Conservation (phyloP, 768 basidiomycete species). For the Russula abietina region DNA sequence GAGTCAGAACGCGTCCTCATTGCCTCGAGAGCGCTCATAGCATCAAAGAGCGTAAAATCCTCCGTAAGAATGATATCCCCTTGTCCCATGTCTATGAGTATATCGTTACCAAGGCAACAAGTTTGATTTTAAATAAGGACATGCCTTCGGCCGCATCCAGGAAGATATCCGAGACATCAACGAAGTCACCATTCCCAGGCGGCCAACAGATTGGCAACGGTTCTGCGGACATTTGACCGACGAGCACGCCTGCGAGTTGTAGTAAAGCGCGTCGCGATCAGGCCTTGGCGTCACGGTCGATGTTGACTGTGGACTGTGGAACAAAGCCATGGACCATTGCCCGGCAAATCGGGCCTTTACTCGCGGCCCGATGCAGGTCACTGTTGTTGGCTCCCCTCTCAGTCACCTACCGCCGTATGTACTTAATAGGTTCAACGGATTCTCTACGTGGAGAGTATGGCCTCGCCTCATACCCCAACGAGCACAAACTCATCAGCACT, state of each 20-base stretch:
- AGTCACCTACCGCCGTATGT: too few relatives aligned
- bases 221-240: slow-evolving; percentile 9
- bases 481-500: slow-evolving; percentile 44
- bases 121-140: neutral
- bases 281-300: neutral
- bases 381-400: neutral
- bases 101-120: neutral
- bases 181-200: slow-evolving; percentile 57
- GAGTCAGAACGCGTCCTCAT: slow-evolving; percentile 26
- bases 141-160: slow-evolving; percentile 56
- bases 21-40: slow-evolving; percentile 94
- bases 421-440: neutral
- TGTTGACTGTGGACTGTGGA: neutral
- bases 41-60: slow-evolving; percentile 71
- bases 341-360: neutral
- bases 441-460: slow-evolving; percentile 13
- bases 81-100: slow-evolving; percentile 49
- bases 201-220: slow-evolving; percentile 15
- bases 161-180: slow-evolving; percentile 60
- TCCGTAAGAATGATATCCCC: slow-evolving; percentile 61
- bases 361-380: neutral
- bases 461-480: slow-evolving; percentile 13
- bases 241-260: neutral
- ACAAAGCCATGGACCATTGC: neutral
- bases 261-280: slow-evolving; percentile 3